These are phyloP conservation scores for Carex cristatella DNA, from an alignment of 176 grass and related monocot species.

Conservation along the genomic window DNA sequence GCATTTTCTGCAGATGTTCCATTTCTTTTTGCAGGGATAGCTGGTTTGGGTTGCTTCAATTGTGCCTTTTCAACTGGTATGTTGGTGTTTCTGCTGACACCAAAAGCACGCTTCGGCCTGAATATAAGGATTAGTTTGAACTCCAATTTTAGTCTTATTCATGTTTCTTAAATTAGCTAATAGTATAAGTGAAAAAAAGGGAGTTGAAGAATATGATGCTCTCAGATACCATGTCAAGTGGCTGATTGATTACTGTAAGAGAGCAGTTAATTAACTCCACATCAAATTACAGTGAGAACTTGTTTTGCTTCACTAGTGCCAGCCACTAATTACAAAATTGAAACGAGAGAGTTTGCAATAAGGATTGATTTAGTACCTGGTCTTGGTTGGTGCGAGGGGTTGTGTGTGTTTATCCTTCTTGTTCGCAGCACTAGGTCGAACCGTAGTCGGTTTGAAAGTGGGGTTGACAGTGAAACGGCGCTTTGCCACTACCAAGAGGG, in stretches of 20 bases:
- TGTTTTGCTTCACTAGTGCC: not conserved
- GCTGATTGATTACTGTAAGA: not conserved
- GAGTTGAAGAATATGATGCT: not conserved
- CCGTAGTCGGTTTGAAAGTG: not conserved
- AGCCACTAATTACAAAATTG: not conserved
- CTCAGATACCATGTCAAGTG: not conserved
- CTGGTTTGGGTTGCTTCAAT: slow-evolving; percentile 26
- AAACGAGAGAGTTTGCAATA: not conserved
- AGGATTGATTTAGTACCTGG: not conserved
- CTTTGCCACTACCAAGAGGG: slow-evolving; percentile 3
- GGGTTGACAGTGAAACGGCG: not conserved
- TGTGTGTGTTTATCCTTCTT: slow-evolving; percentile 27
- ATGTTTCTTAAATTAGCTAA: not conserved
- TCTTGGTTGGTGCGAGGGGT: not conserved
- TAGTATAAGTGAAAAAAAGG: not conserved
- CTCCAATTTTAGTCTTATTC: not conserved
- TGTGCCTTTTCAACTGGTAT: slow-evolving; percentile 36
- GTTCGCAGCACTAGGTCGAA: not conserved
- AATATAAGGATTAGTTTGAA: not conserved
- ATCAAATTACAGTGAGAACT: too few relatives aligned
- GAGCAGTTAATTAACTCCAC: not conserved
- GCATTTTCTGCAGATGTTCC: not conserved
- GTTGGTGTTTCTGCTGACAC: slow-evolving; percentile 45
- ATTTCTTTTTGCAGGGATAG: slow-evolving; percentile 6
- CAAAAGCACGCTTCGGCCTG: slow-evolving; percentile 55